Conservation (phyloP, 2,329 filamentous ascomycete genomes). For the Hymenoscyphus linearis region DNA sequence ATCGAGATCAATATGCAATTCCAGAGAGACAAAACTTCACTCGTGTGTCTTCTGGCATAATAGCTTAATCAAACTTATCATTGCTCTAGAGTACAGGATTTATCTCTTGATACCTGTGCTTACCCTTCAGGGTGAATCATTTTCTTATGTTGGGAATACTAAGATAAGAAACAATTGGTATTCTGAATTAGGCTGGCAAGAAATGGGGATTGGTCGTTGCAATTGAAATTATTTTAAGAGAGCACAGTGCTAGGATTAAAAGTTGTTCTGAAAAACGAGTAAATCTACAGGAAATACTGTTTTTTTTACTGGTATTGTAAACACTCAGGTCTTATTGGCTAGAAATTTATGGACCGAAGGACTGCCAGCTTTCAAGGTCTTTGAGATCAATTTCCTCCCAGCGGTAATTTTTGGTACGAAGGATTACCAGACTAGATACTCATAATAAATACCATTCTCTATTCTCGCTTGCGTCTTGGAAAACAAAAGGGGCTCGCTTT, state of each 20-base stretch:
- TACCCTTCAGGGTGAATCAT: not conserved
- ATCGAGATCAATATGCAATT: not conserved
- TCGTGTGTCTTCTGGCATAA: not conserved
- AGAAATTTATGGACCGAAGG: too few species aligned
- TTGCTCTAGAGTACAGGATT: not conserved
- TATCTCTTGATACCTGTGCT: not conserved
- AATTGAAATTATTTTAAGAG: too few species aligned
- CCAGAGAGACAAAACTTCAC: not conserved
- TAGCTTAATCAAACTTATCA: not conserved
- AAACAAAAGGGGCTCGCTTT: too few species aligned
- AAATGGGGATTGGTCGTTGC: too few species aligned
- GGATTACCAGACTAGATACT: not conserved
- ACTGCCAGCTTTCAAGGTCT: too few species aligned
- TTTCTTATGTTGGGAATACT: not conserved
- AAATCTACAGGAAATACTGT: too few species aligned
- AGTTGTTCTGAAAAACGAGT: too few species aligned
- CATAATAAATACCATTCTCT: not conserved
- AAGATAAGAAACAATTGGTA: not conserved
- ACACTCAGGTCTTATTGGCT: too few species aligned
- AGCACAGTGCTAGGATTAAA: too few species aligned
- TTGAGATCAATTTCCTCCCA: too few species aligned
- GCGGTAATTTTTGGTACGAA: too few species aligned
- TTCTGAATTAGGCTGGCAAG: not conserved
- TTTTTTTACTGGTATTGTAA: too few species aligned
- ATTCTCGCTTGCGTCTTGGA: not conserved